Conservation (phyloP, 129 eudicot species). For the Artemisia argyi region DNA sequence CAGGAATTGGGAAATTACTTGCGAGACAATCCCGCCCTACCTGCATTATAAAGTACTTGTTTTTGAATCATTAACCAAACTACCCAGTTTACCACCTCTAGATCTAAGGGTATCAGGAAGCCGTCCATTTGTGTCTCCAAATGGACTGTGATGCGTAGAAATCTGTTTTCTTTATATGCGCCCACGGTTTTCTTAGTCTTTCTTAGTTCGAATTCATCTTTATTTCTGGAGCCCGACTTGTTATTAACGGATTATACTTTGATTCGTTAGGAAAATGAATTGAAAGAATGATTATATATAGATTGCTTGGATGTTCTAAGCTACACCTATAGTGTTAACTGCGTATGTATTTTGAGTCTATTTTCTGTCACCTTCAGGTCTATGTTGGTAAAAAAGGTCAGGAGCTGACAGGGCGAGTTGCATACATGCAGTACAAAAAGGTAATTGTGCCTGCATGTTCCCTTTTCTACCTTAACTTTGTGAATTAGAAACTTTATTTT, state of each 20-base stretch:
- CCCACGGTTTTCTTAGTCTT: neutral
- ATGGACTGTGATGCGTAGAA: too few species aligned
- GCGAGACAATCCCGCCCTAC: too few species aligned
- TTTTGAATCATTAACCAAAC: neutral
- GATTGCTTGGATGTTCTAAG: neutral
- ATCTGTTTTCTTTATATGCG: neutral
- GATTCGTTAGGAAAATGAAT: neutral
- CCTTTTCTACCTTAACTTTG: neutral
- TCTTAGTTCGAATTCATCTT: neutral
- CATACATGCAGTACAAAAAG: constrained; percentile 74
- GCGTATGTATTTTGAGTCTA: neutral
- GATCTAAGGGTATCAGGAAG: neutral
- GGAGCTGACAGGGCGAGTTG: constrained; percentile 77
- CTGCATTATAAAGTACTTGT: neutral
- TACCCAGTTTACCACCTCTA: neutral
- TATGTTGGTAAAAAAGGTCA: constrained; percentile 65
- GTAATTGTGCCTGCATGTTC: constrained; percentile 31
- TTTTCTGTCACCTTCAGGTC: constrained; percentile 52
- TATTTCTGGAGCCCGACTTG: neutral
- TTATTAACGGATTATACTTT: neutral
- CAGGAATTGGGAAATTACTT: too few species aligned
- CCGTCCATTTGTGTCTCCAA: neutral
- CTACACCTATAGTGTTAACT: neutral
- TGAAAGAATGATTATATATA: neutral
- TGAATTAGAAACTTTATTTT: neutral